Base-by-base conservation (phyloP, 345 rosid species). In the Jatropha curcas region DNA sequence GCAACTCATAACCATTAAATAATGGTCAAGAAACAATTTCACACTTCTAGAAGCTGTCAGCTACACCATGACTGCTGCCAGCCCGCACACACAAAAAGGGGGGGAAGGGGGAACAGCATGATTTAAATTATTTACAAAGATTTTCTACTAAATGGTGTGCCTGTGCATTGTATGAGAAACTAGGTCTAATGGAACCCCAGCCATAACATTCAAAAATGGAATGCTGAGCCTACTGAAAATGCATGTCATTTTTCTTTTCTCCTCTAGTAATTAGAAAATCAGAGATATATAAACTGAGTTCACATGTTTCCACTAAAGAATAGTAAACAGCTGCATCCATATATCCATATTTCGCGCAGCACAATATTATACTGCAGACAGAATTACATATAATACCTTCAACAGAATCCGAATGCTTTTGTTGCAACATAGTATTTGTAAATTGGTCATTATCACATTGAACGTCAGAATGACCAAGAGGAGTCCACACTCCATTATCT, bases 361-460 rank as follows among this genome's bases (percentile, higher is more conserved):
- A 71, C 9, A 46, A 64, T 43, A n/a, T 22, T 20, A 17, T 31
- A 30, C 17, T 16, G 19, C 51, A 56, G 17, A 37, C 43, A 66
- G 62, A 55, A 24, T 14, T 45, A 48, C 22, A 77, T 7, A 60
- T 17, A 67, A 39, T 74, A 88, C 92, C 92, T 86, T 75, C 74
- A 31, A 60, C 33, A 22, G 68, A 63, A 34, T 74, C 67, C 55
- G 79, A 61, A 62, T 56, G 50, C 39, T 35, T 57, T 11, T 63
- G 71, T 57, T 83, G 81, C 11, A 28, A 60, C 34, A 70, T 46
- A 51, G 77, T 34, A 27, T 35, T 24, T 24, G 62, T n/a, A 9
- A 14, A 6, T 24, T 69, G 27, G 30, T 69, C 70, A 10, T 67
- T 67, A 30, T 33, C 59, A 67, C 24, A 34, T 35, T 14, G 45